Base-by-base conservation (phyloP, 441 rosid species). In the Pelargonium cotyledonis region DNA sequence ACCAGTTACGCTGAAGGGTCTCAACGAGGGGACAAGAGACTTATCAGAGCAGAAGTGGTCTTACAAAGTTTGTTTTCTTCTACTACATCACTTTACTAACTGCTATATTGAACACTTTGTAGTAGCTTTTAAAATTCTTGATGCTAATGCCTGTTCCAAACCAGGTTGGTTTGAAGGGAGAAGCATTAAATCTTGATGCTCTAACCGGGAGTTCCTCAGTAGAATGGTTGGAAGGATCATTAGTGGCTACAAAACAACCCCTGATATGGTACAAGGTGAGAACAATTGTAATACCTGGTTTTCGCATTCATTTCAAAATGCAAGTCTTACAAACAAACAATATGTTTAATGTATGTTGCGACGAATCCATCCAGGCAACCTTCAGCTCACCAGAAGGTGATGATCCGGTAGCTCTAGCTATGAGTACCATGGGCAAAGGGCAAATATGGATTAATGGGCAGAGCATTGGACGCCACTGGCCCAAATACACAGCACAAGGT, bases 381-480 rank as follows among this genome's bases (percentile, higher is more conserved):
- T 95, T 95, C 72, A 80, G 89, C 79, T 87, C 97, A 66, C 98
- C 99, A 7, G 89, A 89, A 49, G 99, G 99, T 53, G 84, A 86
- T 8, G 96, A 90, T 69, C 99, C 98, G 1, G 77, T 95, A 76
- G 99, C 98, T 69, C 84, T 95, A 70, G 98, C 90, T 84, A 87
- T 95, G 95, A 86, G 80, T 64, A 89, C 95, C 18, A 95, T 95
- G 98, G 99, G 99, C 38, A 95, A 95, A 74, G 99, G 99, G 55
- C 95, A 95, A 79, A 82, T 92, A 68, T 95, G 99, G 99, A 87
- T 95, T 69, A 95, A 95, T 31, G 97, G 96, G 15, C 83, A 88
- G 81, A 90, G 94, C 73, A 86, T 95, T 15, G 99, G 99, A 9
- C 88, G 99, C 80, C 91, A 95, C 75, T 95, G 98, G 98, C 87